phyloP scores from a whole-genome alignment of 2,329 filamentous ascomycete species.

The Chalaropsis thielavioides region DNA sequence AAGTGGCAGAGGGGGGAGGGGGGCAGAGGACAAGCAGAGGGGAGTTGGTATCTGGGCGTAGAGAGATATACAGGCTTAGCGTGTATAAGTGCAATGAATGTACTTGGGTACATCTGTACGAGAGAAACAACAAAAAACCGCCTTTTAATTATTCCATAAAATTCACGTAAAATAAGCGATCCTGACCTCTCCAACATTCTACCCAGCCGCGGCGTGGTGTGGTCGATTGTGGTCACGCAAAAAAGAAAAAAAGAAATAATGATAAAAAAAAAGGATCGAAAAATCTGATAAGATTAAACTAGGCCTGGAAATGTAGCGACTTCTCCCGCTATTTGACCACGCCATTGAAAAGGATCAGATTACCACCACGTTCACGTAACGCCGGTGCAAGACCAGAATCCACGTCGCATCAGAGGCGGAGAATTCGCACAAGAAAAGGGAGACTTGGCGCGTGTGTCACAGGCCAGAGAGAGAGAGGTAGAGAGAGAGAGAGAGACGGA shows the following conservation, averaged over 20 bases:
- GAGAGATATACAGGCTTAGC: neutral
- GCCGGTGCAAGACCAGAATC: neutral
- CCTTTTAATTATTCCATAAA: neutral
- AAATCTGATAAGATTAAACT: slow-evolving; percentile 7
- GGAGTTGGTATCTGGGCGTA: neutral
- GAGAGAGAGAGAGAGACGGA: neutral
- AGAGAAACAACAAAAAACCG: neutral
- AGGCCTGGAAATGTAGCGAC: neutral
- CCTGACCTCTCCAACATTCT: neutral
- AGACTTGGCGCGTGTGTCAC: too few species aligned
- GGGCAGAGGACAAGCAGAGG: neutral
- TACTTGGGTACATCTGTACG: too few species aligned
- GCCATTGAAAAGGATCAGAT: neutral
- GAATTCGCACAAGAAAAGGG: neutral
- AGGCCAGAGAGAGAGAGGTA: too few species aligned
- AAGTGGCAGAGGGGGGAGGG: neutral
- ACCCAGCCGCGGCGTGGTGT: neutral
- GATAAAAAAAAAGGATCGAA: neutral
- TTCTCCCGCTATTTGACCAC: neutral
- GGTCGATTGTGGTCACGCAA: neutral
- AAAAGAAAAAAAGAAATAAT: neutral
- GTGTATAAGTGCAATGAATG: neutral
- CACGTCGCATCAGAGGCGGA: neutral
- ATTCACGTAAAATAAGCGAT: neutral
- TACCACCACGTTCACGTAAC: neutral